Evolutionary conservation across 2,329 filamentous ascomycete species (phyloP), one percentile per base, ranked within the genome.

Genomic region (Hortaea werneckii): DNA sequence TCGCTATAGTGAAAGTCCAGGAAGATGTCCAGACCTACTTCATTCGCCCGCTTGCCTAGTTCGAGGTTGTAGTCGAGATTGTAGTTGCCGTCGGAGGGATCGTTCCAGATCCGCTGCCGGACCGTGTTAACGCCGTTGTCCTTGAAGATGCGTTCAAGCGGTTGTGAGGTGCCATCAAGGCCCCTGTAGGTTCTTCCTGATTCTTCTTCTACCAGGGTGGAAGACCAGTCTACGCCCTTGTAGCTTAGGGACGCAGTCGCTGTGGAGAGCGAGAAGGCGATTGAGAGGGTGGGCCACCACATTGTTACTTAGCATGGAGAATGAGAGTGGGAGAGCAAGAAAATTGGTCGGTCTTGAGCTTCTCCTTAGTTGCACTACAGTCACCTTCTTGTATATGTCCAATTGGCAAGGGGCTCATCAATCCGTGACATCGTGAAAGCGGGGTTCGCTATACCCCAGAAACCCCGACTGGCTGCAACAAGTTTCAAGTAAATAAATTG

Each of bases 141-240:
- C 40, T 49, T 48, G 9, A 58, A 44, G 35, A 58, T 57, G 34
- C 13, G 50, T 44, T 47, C 64, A 42, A 42, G 64, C 2, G 50
- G 60, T 20, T 50, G 44, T 34, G 62, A 62, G 20, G 56, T 42
- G 7, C 57, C 53, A 20, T 51, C 48, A 2, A 59, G 59, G 32
- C 63, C 61, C 44, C 58, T 59, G 54, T 62, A 69, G 7, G 59
- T 57, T 27, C 51, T 54, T 5, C 63, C 64, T 6, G 53, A 54
- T 27, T 56, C 54, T 53, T 66, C 64, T 35, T 67, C 54, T 29
- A 59, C 58, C 12, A 40, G 37, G 2, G 65, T 54, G 1, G 63
- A 67, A 34, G 57, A 61, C 40, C 66, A 58, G 47, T 67, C 65
- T 44, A 66, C 61, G 37, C 65, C 64, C 50, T 64, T 62, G 50